These are phyloP conservation scores for Liquidambar formosana DNA, from an alignment of 164 flowering plant genomes.

Conservation along the genomic window DNA sequence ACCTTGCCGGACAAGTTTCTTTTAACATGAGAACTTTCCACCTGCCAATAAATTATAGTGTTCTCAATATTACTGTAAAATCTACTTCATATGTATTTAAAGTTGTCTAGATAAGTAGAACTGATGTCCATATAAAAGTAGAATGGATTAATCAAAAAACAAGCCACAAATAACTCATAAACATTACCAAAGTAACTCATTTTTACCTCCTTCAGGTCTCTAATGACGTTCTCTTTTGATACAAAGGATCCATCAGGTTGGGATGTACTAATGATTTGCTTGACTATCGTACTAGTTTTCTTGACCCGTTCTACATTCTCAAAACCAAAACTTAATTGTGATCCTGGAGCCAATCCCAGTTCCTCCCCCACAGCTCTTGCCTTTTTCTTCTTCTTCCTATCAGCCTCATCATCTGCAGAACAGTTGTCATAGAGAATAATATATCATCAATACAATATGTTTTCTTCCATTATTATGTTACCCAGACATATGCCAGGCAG, in stretches of 20 bases:
- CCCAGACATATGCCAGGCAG: background rate
- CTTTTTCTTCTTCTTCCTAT: conserved; percentile 72
- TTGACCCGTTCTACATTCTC: conserved; percentile 40
- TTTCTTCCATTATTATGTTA: background rate
- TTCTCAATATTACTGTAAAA: background rate
- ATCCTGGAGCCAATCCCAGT: conserved; percentile 22
- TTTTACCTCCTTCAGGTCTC: conserved; percentile 49
- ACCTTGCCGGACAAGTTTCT: conserved; percentile 41
- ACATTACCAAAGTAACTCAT: background rate
- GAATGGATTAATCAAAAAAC: background rate
- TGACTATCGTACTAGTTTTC: conserved; percentile 32
- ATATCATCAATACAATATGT: background rate
- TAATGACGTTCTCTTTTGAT: conserved; percentile 32
- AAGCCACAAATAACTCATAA: background rate
- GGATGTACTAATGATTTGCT: conserved; percentile 25
- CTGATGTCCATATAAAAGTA: background rate
- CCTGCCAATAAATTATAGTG: conserved; percentile 40
- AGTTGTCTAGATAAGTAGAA: background rate
- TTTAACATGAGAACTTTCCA: conserved; percentile 42
- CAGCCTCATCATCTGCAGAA: conserved; percentile 69
- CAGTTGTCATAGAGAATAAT: background rate
- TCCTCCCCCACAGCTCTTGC: conserved; percentile 30
- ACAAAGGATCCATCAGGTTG: conserved; percentile 47
- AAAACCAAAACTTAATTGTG: conserved; percentile 34
- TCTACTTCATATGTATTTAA: background rate